phyloP scores from a whole-genome alignment of 352 stramenopile species.

The Globisporangium irregulare region DNA sequence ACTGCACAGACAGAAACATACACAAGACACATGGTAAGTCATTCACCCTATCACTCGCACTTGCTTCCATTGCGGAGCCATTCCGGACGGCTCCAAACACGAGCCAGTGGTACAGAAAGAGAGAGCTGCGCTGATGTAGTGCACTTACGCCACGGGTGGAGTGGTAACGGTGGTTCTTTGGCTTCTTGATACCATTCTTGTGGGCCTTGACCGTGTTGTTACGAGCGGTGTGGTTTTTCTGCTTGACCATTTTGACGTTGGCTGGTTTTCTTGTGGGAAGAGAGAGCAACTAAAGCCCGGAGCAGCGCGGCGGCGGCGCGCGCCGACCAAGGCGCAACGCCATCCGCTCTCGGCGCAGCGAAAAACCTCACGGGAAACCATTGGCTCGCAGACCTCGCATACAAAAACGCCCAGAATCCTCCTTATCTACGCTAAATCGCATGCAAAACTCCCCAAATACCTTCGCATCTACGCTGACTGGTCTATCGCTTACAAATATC shows the following conservation, averaged over 20 bases:
- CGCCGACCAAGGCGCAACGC: neutral
- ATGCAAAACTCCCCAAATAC: no score
- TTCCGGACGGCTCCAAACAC: neutral
- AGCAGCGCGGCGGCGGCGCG: neutral
- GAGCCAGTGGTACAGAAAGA: neutral
- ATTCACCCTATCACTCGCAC: neutral
- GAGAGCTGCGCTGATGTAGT: no score
- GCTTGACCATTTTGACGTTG: constrained; percentile 86
- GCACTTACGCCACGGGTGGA: constrained; percentile 89
- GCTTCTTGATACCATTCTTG: constrained; percentile 97
- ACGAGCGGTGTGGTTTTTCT: constrained; percentile 98
- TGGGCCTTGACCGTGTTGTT: constrained; percentile 98
- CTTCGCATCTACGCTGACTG: no score
- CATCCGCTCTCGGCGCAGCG: constrained; percentile 3
- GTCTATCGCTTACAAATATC: no score
- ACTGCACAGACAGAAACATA: constrained; percentile 30
- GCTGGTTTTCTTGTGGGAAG: constrained; percentile 49
- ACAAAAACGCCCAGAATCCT: constrained; percentile 6
- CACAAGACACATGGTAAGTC: neutral
- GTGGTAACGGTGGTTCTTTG: constrained; percentile 94
- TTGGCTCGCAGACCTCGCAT: constrained; percentile 18
- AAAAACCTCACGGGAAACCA: constrained; percentile 20
- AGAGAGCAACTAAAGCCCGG: constrained; percentile 7
- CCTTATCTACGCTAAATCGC: no score
- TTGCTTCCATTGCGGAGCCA: no score